Base-by-base conservation (phyloP, 441 rosid genomes). In the Populus tomentosa region DNA sequence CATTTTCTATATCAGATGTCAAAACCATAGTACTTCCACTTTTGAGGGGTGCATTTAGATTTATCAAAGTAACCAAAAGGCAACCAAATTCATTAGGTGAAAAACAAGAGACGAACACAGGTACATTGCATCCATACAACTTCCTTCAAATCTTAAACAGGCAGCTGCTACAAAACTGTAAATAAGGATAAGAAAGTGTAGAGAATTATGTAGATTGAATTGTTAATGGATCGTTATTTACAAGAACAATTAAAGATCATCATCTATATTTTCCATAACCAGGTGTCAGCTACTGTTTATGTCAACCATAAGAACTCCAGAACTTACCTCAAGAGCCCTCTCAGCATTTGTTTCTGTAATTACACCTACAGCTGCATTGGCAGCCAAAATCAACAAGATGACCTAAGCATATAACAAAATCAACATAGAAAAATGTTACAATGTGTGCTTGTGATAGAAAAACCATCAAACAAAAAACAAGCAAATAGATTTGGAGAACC, bases 271-370 rank as follows among this genome's bases (percentile, higher is more conserved):
- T 79, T 69, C 76, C 18, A 36, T 36, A 36, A 36, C 21, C 50
- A 38, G 18, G 30, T 32, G 8, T 21, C 23, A 68, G 20, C 9
- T 16, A 33, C 7, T 23, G 33, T 30, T 21, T 36, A 40, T 30
- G 42, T 26, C 10, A 65, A 20, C 23, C 10, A 21, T 32, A 24
- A 71, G 56, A 80, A 86, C 65, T 80, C 71, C 67, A 59, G 76
- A 75, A 84, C 80, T 75, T 81, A 90, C 99, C 92, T 94, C 98
- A 78, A 96, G 98, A 38, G 98, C 98, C 86, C 89, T 96, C 86
- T 96, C 99, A 35, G 98, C 99, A 89, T 96, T 96, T 64, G 99
- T 96, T 89, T 94, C 99, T 7, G 99, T 96, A 75, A 96, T 96
- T 67, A 96, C 98, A 62, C 98, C 98, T n/a, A 96, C 99, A 1